A percentile compares a stretch with the other conserved stretches of the same genome.
These are phyloP conservation scores for Pseudocercospora pini-densiflorae DNA, from an alignment of 2,329 filamentous ascomycete species.

Conservation along the genomic window DNA sequence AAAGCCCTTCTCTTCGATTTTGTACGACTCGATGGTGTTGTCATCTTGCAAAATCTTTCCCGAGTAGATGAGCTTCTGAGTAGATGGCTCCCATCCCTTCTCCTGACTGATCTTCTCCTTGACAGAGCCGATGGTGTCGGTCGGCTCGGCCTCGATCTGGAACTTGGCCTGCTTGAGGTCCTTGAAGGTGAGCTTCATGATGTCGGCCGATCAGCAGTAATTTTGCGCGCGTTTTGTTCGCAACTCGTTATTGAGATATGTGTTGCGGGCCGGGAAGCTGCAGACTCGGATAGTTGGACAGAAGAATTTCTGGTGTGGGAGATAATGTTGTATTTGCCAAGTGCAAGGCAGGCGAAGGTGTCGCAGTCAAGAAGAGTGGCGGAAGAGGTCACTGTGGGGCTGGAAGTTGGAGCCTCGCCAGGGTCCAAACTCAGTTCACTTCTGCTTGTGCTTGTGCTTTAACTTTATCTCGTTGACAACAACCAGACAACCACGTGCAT, in stretches of 20 bases:
- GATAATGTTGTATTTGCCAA: not conserved
- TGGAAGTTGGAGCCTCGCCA: constrained; percentile 9
- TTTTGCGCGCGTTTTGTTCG: not conserved
- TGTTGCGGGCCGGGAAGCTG: not conserved
- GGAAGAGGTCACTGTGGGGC: constrained; percentile 11
- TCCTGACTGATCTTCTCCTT: constrained; percentile 92
- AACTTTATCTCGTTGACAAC: not conserved
- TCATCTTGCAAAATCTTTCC: constrained; percentile 99
- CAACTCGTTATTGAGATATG: constrained; percentile 11
- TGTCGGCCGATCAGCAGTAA: constrained; percentile 38
- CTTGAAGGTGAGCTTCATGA: constrained; percentile 77
- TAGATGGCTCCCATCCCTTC: constrained; percentile 90
- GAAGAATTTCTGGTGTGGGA: not conserved
- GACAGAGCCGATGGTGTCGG: constrained; percentile 84
- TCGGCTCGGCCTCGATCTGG: constrained; percentile 89
- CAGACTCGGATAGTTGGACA: not conserved
- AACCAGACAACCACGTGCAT: not conserved
- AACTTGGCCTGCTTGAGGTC: constrained; percentile 99
- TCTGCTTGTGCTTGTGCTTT: not conserved
- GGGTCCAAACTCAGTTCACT: constrained; percentile 3
- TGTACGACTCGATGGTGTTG: constrained; percentile 94
- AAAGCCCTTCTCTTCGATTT: constrained; percentile 99
- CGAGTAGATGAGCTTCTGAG: constrained; percentile 97
- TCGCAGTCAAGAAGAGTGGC: constrained; percentile 1
- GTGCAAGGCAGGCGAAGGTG: not conserved